These are phyloP conservation scores for Cryphonectria nitschkei DNA, from an alignment of 2,329 filamentous ascomycete genomes.

Conservation along the genomic window DNA sequence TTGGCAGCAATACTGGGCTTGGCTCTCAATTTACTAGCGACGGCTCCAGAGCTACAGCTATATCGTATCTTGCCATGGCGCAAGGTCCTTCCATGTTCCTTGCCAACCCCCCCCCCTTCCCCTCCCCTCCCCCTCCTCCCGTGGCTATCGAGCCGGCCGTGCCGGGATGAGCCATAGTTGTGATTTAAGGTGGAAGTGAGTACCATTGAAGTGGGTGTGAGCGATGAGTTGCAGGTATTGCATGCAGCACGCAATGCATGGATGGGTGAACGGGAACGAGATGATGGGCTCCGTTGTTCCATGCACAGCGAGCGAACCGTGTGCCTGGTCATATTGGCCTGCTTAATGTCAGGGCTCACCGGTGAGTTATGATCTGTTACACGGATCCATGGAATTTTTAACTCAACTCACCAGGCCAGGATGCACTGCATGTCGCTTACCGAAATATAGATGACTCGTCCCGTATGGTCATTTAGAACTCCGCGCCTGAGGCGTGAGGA, in stretches of 20 bases:
- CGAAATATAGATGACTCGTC: constrained; percentile 3
- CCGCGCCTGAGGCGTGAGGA: background rate
- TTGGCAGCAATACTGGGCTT: background rate
- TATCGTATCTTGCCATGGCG: background rate
- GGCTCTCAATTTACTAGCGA: background rate
- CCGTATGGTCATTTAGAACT: background rate
- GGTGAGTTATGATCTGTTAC: constrained; percentile 25
- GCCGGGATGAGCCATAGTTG: constrained; percentile 9
- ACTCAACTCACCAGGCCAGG: constrained; percentile 19
- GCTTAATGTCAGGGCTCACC: constrained; percentile 27
- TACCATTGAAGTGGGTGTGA: constrained; percentile 23
- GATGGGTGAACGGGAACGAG: constrained; percentile 27
- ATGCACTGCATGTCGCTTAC: constrained; percentile 10
- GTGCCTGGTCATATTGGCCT: constrained; percentile 22
- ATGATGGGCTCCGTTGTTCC: constrained; percentile 24
- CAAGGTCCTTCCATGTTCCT: background rate
- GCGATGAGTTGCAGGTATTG: constrained; percentile 30
- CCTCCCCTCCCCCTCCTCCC: background rate
- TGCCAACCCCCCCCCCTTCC: too few relatives aligned
- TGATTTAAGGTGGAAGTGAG: constrained; percentile 14
- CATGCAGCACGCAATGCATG: constrained; percentile 30
- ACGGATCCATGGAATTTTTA: constrained; percentile 11
- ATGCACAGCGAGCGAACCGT: constrained; percentile 25
- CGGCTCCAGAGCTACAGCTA: background rate
- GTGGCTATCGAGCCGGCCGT: background rate